A percentile compares a stretch with the other conserved stretches of the same genome.
These are phyloP conservation scores for Globisporangium emineosum DNA, from an alignment of 352 stramenopile genomes.

Conservation along the genomic window DNA sequence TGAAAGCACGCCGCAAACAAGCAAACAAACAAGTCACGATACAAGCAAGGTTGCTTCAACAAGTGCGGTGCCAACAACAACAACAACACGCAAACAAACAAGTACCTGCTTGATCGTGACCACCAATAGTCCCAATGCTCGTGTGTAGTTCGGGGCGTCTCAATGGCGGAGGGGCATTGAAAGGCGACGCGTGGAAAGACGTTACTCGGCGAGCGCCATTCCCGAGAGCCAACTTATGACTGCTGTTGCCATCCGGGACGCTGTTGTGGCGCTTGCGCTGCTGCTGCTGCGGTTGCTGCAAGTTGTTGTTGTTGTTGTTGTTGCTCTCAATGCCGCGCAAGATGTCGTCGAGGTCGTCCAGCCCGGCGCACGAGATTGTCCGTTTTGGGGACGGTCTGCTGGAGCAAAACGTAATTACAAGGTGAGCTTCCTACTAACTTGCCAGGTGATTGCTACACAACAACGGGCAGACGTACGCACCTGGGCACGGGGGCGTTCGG, in stretches of 20 bases:
- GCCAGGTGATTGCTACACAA: no score
- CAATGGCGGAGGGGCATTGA: not conserved
- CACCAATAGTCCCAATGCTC: not conserved
- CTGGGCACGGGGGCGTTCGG: constrained; percentile 32
- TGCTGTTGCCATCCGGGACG: constrained; percentile 24
- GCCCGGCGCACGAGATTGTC: constrained; percentile 48
- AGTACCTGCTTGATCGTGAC: not conserved
- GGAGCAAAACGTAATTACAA: not conserved
- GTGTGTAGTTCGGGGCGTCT: constrained; percentile 1
- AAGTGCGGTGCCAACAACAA: not conserved
- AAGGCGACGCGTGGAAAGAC: constrained; percentile 14
- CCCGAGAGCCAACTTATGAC: constrained; percentile 1
- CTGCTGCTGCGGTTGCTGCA: constrained; percentile 7
- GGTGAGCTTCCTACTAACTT: no score
- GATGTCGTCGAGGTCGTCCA: constrained; percentile 49
- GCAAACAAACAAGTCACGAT: not conserved
- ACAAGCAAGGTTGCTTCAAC: no score
- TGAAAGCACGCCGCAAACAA: not conserved
- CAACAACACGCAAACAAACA: not conserved
- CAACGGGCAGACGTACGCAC: no score
- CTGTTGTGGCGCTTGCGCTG: constrained; percentile 61
- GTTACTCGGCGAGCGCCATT: not conserved
- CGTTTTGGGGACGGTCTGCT: constrained; percentile 58
- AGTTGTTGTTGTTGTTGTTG: not conserved
- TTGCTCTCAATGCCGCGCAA: constrained; percentile 25